A percentile compares a stretch with the other conserved stretches of the same genome.
Conservation (phyloP, 2,329 filamentous ascomycete genomes). For the Apiospora saccharicola region DNA sequence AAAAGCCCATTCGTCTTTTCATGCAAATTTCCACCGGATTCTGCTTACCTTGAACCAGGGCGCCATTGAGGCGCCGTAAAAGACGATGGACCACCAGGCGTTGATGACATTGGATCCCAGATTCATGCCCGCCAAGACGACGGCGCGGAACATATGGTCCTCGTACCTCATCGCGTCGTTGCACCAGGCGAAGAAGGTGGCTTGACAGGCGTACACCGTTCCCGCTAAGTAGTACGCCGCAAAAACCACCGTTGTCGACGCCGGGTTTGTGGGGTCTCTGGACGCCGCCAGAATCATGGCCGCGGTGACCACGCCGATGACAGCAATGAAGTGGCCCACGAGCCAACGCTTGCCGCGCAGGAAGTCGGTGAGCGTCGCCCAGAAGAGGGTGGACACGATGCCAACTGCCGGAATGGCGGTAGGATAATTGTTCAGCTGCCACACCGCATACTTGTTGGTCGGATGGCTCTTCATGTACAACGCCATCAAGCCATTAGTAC, state of each 20-base stretch:
- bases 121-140: conserved; percentile 78
- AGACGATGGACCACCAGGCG: conserved; percentile 76
- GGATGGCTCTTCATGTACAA: conserved; percentile 60
- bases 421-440: conserved; percentile 64
- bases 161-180: conserved; percentile 74
- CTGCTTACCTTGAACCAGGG: conserved; percentile 68
- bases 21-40: background rate
- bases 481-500: conserved; percentile 64
- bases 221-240: conserved; percentile 76
- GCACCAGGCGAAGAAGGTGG: conserved; percentile 79
- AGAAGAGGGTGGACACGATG: conserved; percentile 70
- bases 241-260: conserved; percentile 62
- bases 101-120: conserved; percentile 72
- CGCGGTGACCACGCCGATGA: conserved; percentile 69
- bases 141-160: conserved; percentile 67
- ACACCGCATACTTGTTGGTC: conserved; percentile 49
- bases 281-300: conserved; percentile 66
- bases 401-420: conserved; percentile 64
- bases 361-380: conserved; percentile 73
- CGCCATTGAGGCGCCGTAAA: conserved; percentile 72
- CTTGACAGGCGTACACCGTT: conserved; percentile 74
- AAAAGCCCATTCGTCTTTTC: no score
- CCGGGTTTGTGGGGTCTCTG: conserved; percentile 45
- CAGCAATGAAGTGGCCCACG: conserved; percentile 70
- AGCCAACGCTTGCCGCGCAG: conserved; percentile 69